Evolutionary conservation across 2,329 filamentous ascomycete genomes (phyloP).

Genomic region (Colletotrichum brevisporum): DNA sequence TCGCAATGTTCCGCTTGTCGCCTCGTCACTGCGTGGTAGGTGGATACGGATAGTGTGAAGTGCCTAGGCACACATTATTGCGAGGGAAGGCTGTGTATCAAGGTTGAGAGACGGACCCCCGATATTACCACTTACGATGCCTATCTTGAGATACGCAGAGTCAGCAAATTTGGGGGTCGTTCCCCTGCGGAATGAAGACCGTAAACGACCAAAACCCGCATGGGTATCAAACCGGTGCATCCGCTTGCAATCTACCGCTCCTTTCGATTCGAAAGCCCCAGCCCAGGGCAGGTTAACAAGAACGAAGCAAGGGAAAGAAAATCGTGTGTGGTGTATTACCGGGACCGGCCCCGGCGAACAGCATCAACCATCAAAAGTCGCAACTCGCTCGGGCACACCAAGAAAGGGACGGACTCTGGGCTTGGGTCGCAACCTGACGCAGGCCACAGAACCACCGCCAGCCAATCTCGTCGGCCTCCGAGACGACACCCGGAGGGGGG

Average conservation of each 20-base stretch:
- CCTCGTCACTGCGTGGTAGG: constrained; percentile 20
- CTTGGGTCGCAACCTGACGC: constrained; percentile 39
- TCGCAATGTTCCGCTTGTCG: constrained; percentile 27
- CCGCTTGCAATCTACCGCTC: constrained; percentile 17
- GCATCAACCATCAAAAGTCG: constrained; percentile 12
- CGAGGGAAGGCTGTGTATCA: neutral
- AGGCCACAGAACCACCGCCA: constrained; percentile 24
- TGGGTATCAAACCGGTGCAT: constrained; percentile 29
- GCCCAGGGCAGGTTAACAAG: constrained; percentile 1
- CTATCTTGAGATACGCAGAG: constrained; percentile 6
- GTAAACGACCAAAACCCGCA: constrained; percentile 16
- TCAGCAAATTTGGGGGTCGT: constrained; percentile 10
- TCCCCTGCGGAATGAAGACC: constrained; percentile 20
- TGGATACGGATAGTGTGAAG: neutral
- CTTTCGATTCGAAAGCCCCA: neutral
- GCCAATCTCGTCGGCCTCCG: constrained; percentile 37
- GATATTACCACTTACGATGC: neutral
- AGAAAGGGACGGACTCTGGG: constrained; percentile 35
- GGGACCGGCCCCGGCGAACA: constrained; percentile 21
- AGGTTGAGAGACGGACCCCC: neutral
- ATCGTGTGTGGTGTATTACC: neutral
- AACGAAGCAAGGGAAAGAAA: constrained; percentile 5
- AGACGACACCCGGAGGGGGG: constrained; percentile 17
- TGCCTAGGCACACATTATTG: no score
- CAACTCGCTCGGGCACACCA: constrained; percentile 36